These are phyloP conservation scores for Urochloa ruziziensis DNA, from an alignment of 176 grass and related monocot species.

Conservation along the genomic window DNA sequence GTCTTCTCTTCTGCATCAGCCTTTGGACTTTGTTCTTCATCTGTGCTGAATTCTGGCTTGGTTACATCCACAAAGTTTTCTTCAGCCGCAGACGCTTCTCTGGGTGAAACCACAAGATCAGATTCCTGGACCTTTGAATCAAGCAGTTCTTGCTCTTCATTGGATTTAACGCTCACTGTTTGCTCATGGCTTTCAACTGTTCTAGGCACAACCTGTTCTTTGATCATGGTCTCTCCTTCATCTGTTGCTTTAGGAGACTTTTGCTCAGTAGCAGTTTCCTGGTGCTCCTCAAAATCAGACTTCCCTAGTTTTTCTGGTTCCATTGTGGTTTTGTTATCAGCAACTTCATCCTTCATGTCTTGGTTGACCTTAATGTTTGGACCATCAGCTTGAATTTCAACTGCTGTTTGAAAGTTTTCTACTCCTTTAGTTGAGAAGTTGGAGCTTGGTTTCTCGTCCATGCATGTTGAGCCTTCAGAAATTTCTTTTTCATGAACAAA, in stretches of 20 bases:
- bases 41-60: slow-evolving; percentile 35
- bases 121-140: slow-evolving; percentile 38
- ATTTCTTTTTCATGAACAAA: slow-evolving; percentile 35
- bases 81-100: slow-evolving; percentile 24
- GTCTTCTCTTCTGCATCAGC: slow-evolving; percentile 34
- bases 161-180: slow-evolving; percentile 27
- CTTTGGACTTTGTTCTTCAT: slow-evolving; percentile 41
- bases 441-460: slow-evolving; percentile 21
- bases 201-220: slow-evolving; percentile 36
- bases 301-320: slow-evolving; percentile 25
- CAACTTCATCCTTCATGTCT: slow-evolving; percentile 32
- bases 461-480: slow-evolving; percentile 10
- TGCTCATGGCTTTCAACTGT: slow-evolving; percentile 20
- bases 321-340: slow-evolving; percentile 15
- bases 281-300: slow-evolving; percentile 16
- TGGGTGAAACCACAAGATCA: slow-evolving; percentile 35
- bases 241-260: slow-evolving; percentile 17
- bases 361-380: slow-evolving; percentile 25
- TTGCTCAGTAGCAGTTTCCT: slow-evolving; percentile 16
- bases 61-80: slow-evolving; percentile 30
- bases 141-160: slow-evolving; percentile 21
- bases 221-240: slow-evolving; percentile 28
- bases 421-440: slow-evolving; percentile 8
- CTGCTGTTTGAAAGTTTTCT: slow-evolving; percentile 20
- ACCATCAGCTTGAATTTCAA: slow-evolving; percentile 15